Evolutionary conservation across 345 rosid species (phyloP).

Genomic region (Lenwebbia sp.): DNA sequence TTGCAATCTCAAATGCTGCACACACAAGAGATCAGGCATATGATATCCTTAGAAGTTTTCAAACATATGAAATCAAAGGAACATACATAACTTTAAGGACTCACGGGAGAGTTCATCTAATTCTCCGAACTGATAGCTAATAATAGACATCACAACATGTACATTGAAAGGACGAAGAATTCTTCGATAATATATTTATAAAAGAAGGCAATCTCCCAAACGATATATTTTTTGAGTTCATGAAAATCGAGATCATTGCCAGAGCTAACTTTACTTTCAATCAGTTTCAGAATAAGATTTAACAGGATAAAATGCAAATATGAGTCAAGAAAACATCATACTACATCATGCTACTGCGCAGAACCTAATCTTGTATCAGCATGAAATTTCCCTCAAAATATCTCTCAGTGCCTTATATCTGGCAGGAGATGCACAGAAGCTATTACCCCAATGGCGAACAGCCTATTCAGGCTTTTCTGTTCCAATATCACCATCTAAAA

Average conservation of each 20-base stretch:
- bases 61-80: background rate
- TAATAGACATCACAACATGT: background rate
- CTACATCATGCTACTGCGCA: too few species aligned
- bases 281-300: background rate
- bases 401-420: too few species aligned
- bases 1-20: background rate
- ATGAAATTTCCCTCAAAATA: too few species aligned
- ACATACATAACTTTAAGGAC: background rate
- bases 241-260: background rate
- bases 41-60: background rate
- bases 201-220: too few species aligned
- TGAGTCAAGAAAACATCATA: too few species aligned
- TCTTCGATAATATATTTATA: too few species aligned
- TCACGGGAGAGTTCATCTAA: background rate
- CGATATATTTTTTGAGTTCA: background rate
- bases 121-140: background rate
- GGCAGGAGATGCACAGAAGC: too few species aligned
- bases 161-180: background rate
- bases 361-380: too few species aligned
- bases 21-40: background rate
- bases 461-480: slow-evolving; percentile 1
- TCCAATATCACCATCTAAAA: slow-evolving; percentile 79
- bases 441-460: too few species aligned
- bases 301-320: too few species aligned
- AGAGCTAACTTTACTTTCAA: background rate